These are phyloP conservation scores for Myriosclerotinia duriaeana DNA, from an alignment of 2,329 filamentous ascomycete genomes.

Conservation along the genomic window DNA sequence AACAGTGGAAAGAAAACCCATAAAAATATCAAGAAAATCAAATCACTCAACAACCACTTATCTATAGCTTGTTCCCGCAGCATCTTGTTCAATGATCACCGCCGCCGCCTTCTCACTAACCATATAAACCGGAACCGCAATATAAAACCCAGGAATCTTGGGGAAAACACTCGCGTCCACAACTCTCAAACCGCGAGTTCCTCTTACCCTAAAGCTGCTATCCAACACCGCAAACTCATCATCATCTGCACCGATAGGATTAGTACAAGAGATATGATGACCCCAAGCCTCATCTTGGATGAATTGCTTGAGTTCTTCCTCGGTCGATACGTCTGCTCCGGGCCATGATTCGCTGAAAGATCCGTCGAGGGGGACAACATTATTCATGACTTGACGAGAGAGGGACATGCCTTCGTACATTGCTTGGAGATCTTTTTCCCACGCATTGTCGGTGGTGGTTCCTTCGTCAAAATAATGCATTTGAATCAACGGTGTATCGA, in stretches of 20 bases:
- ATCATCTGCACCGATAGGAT: conserved; percentile 52
- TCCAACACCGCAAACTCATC: conserved; percentile 48
- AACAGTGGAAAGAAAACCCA: background rate
- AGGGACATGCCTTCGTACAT: conserved; percentile 27
- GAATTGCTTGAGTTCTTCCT: conserved; percentile 47
- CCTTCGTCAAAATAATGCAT: conserved; percentile 56
- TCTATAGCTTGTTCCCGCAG: background rate
- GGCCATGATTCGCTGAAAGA: conserved; percentile 47
- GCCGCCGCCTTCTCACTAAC: conserved; percentile 57
- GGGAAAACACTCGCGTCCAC: conserved; percentile 61
- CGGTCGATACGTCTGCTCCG: conserved; percentile 42
- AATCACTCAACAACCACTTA: background rate
- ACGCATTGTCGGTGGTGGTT: background rate
- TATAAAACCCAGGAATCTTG: conserved; percentile 51
- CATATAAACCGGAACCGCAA: conserved; percentile 54
- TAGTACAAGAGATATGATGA: conserved; percentile 56
- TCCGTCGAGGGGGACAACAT: conserved; percentile 43
- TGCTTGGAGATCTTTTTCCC: conserved; percentile 28
- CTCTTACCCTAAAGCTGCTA: conserved; percentile 41
- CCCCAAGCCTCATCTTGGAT: conserved; percentile 53
- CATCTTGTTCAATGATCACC: conserved; percentile 23
- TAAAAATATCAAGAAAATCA: background rate
- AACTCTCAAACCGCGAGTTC: conserved; percentile 49
- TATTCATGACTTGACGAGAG: conserved; percentile 42
- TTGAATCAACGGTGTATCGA: conserved; percentile 60